Evolutionary conservation across 2,329 filamentous ascomycete species (phyloP).

Genomic region (Aspergillus awamori): DNA sequence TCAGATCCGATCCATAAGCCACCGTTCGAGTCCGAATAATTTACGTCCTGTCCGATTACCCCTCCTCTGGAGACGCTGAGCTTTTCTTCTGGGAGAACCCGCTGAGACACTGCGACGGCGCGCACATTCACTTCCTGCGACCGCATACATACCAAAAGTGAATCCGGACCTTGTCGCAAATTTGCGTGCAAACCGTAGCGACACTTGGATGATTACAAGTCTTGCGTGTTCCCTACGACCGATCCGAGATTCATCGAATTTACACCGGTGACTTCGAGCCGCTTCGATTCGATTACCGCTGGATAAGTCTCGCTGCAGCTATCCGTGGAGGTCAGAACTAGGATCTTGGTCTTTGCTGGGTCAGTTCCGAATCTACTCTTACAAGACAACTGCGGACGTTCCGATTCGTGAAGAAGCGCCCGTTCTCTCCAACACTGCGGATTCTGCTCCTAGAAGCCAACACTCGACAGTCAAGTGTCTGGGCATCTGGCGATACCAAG

Average conservation of each 20-base stretch:
- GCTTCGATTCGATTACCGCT: background rate
- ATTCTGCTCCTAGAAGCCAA: background rate
- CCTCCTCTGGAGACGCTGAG: slow-evolving; percentile 4
- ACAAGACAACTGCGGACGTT: background rate
- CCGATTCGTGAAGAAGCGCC: background rate
- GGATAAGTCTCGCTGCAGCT: slow-evolving; percentile 12
- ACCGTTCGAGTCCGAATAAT: background rate
- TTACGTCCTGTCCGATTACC: background rate
- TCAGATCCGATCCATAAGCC: slow-evolving; percentile 1
- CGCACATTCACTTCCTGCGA: background rate
- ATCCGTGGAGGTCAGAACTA: slow-evolving; percentile 14
- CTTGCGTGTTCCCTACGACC: background rate
- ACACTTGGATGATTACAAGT: background rate
- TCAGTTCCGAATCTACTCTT: background rate
- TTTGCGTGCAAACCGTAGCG: slow-evolving; percentile 1
- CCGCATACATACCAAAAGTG: background rate
- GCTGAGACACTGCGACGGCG: slow-evolving; percentile 5
- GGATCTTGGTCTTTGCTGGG: slow-evolving; percentile 17
- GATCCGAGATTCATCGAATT: slow-evolving; percentile 3
- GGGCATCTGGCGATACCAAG: background rate
- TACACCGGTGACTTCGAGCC: background rate
- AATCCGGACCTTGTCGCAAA: background rate
- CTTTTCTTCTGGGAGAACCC: background rate
- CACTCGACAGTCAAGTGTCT: background rate
- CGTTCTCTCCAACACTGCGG: background rate